Evolutionary conservation across 768 basidiomycete species (phyloP), one percentile per base, ranked within the genome.

Genomic region (Cantharellus cinnabarinus): DNA sequence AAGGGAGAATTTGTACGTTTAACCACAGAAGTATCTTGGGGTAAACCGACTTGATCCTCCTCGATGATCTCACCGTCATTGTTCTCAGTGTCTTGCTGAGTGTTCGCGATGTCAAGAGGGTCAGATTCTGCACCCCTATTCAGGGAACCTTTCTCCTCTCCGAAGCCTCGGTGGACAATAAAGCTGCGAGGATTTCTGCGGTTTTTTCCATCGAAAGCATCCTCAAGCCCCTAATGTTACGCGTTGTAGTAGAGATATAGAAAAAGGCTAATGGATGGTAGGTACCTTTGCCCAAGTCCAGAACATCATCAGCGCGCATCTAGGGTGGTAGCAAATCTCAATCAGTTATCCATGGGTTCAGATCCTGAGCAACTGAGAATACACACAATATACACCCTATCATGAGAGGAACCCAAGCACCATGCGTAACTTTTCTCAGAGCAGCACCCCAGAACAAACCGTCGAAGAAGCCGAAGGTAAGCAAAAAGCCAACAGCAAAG

Each of bases 361-460:
- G 5, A 60, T 20, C 58, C 53, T 42, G 15, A 55, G 48, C 29
- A 5, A 39, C 42, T 2, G 34, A 41, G 35, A 42, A 5, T 20
- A 63, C 75, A 62, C 58, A 76, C 75, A 82, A 66, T 10, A 79
- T 64, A 2, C 68, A 29, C 3, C 80, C 82, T 44, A 82, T 73
- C 65, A 75, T 72, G 5, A 84, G 71, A 1, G 82, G 79, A 4
- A 82, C 80, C 79, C 81, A 84, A 2, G 80, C 82, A 15, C 82
- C 81, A 29, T 73, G 68, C 0, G 81, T 80, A 3, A 82, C 72
- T 66, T 83, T 81, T 65, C 73, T 77, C 60, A 82, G 64, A 0
- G 79, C 68, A 0, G 81, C 78, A 35, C 80, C 81, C 77, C 79
- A 82, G 70, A 84, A 84, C 14, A 81, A 69, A 62, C 79, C 80